Evolutionary conservation across 1,139 yeast species (phyloP), one percentile per base, ranked within the genome.

Genomic region (Yamadazyma sp.): DNA sequence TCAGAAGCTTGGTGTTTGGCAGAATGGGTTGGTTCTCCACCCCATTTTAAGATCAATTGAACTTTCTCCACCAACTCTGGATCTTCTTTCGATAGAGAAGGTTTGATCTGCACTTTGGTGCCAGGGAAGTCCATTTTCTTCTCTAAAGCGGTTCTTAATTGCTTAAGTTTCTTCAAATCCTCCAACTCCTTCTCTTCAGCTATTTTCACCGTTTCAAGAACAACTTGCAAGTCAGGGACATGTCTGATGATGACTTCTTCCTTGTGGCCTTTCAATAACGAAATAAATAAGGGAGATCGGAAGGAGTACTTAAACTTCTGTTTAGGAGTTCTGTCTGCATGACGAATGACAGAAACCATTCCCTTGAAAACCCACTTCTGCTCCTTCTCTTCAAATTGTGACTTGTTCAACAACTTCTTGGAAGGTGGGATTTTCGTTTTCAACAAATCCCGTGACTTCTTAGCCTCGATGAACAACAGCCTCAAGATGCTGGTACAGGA

Each of bases 11-110:
- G 99, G 59, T 88, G 87, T 44, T 84, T 78, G 1, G 98, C 98
- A 8, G 98, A 89, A 61, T 94, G 99, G 1, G 99, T 94, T 8
- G 98, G 97, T 61, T 94, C 99, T 49, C 99, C 99, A 53, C 98
- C 98, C 98, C 98, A 94, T 61, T 94, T 94, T 53, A 92, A 72
- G 47, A 92, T 94, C 47, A 94, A 81, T 62, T 94, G 98, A 17
- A 92, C 97, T 57, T 94, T 94, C 49, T 91, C 98, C 15, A 92
- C 95, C 4, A 59, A 38, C 37, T 85, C 91, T 8, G 79, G 77
- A 40, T 66, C 72, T 30, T 79, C 83, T 7, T 71, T 66, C 51
- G 79, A 77, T 39, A 89, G 60, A 4, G 95, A 81, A 0, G 99
- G 99, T 59, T 94, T 94, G 52, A 94, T 70, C 65, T 94, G 99